Base-by-base conservation (phyloP, 257 asterid genomes). In the Gentiana straminea region DNA sequence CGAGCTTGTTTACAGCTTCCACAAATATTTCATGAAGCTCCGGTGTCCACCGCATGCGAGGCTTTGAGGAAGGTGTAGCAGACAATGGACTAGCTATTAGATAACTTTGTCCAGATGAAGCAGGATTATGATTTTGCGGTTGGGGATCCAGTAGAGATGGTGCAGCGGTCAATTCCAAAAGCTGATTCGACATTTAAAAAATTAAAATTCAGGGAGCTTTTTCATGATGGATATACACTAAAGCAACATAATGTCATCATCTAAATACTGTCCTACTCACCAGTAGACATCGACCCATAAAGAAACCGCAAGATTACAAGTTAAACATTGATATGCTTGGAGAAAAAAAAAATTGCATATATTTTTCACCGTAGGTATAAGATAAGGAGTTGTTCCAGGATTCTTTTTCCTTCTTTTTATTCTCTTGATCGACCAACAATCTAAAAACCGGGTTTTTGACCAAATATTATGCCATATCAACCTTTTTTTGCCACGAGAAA, bases 41-140 rank as follows among this genome's bases (percentile, higher is more conserved):
- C 2, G 93, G 94, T 24, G 94, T 88, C 96, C 96, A 88, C 57
- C 95, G 95, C 97, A 88, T 88, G 11, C 97, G 82, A 57, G 94
- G 72, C 76, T 83, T 89, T 35, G 78, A 46, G 57, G 57, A 57
- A 1, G 79, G 70, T 54, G 87, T 65, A 53, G 83, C 37, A 64
- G 88, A 68, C 2, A 81, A 75, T 63, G 88, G 77, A 68, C 73
- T 64, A 35, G 71, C 75, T 48, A 61, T 59, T 33, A 75, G 65
- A 51, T 60, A 67, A 55, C 58, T 59, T 71, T 81, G 73, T 52
- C 52, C 73, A 12, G 67, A 60, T 38, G 68, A 65, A 39, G 55
- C 54, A 33, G 58, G 55, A 58, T 61, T 65, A 50, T 64, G 69
- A 52, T 58, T 77, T 50, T 60, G 77, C 58, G 60, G 49, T 12